Conservation (phyloP, 805 yeast species). For the Alloascoidea africana region DNA sequence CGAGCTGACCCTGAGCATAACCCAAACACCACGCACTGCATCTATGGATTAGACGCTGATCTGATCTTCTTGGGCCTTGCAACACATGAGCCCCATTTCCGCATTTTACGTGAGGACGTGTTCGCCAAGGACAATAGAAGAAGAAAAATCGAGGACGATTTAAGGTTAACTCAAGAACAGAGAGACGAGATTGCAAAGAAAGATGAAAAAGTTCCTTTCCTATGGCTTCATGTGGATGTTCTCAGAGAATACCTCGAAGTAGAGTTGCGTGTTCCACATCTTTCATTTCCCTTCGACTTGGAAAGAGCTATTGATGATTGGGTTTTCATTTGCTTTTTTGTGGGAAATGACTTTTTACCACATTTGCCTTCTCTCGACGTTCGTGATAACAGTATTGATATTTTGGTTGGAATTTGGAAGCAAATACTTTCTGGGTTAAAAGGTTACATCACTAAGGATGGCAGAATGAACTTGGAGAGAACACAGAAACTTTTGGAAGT, state of each 20-base stretch:
- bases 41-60: conserved; percentile 97
- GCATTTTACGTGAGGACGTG: conserved; percentile 90
- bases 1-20: conserved; percentile 74
- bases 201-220: conserved; percentile 62
- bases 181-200: conserved; percentile 17
- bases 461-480: conserved; percentile 56
- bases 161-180: too few species aligned
- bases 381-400: conserved; percentile 85
- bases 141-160: too few species aligned
- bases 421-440: conserved; percentile 45
- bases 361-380: conserved; percentile 91
- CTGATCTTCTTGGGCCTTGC: conserved; percentile 90
- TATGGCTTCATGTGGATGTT: conserved; percentile 86
- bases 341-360: conserved; percentile 96
- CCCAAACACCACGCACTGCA: conserved; percentile 91
- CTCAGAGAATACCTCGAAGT: conserved; percentile 77
- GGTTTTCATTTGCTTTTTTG: conserved; percentile 97
- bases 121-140: conserved; percentile 54
- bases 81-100: conserved; percentile 95
- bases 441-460: conserved; percentile 83
- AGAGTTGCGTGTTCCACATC: conserved; percentile 58
- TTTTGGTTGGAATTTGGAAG: conserved; percentile 75
- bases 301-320: conserved; percentile 97
- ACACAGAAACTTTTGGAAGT: conserved; percentile 57
- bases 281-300: conserved; percentile 65